Evolutionary conservation across 495 filamentous ascomycete genomes (phyloP), one percentile per base, ranked within the genome.

Genomic region (Penicillium manginii): DNA sequence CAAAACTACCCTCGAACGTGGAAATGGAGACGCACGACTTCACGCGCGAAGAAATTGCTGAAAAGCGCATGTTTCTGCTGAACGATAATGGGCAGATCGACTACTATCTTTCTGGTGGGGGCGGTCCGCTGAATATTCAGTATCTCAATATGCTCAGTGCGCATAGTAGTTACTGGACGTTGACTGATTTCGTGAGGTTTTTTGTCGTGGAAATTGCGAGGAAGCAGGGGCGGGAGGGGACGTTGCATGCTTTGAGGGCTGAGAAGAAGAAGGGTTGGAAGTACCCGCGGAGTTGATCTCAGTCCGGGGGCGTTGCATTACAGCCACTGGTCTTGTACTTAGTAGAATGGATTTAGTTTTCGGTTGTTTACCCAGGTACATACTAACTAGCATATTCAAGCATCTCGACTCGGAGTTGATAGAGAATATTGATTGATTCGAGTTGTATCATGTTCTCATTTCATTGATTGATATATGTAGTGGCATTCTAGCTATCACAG

Each of bases 21-120:
- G 94, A 98, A 68, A 83, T 98, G 66, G 94, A 97, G 65, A 94
- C 92, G 2, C 94, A 97, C 69, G 89, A 98, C 68, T 98, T 98
- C 67, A 86, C 90, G 3, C 82, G 90, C 18, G 94, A 98, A 71
- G 92, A 97, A 63, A 83, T 96, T 48, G 93, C 93, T 0, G 94
- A 98, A 74, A 91, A 88, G 71, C 88, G 92, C 45, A 90, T 93
- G 66, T 85, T 86, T 55, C 71, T 96, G 33, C 81, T 98, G 3
- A 98, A 98, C 60, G 94, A 98, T 60, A 97, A 97, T 58, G 92
- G 91, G 0, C 94, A 97, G 73, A 85, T 98, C 35, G 94, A 98
- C 70, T 98, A 84, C 66, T 96, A 85, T 58, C 73, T 98, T 3
- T 84, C 84, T 43, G 90, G 90, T 43, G 89, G 90, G 0, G 85